Evolutionary conservation across 2,329 filamentous ascomycete genomes (phyloP), one percentile per base, ranked within the genome.

Genomic region (Plenodomus biglobosus): DNA sequence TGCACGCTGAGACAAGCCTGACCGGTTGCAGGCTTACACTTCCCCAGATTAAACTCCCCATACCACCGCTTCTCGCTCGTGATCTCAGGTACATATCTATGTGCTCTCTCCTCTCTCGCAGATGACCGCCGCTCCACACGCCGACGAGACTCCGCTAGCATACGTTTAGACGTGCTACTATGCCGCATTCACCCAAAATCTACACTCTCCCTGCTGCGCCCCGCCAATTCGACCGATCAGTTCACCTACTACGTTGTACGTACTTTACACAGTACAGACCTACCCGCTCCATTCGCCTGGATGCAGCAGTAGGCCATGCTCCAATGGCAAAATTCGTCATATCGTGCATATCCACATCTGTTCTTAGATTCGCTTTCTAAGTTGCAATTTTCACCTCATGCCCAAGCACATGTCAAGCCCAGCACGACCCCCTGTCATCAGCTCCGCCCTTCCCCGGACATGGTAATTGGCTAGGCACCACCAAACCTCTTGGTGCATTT

Each of bases 121-220:
- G 32, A 38, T 24, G 22, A 24, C 22, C 40, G 20, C 38, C 40
- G 20, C 40, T 38, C 41, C 32, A 32, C 19, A 40, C 38, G 48
- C 48, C 48, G 45, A 44, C 44, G 40, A 51, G 46, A 42, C 40
- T 42, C 52, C 50, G 39, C 40, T 52, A 52, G 42, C 22, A 40
- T 32, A 39, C 13, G 27, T 27, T 47, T 22, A 44, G 36, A 48
- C 46, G 50, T 41, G 42, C 44, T 38, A 20, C 40, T 46, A 42
- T 44, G 22, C 45, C 24, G 32, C 43, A 19, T 32, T 7, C 3
- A 32, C 27, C 27, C 27, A 6, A 7, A 32, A 10, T 32, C 27
- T 32, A 2, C 21, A 24, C 44, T 37, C 27, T 35, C 17, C 18
- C 20, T 37, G 38, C 24, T 38, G 13, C 40, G 38, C 38, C 40